Conservation (phyloP, 2,329 filamentous ascomycete species). For the Camillea tinctor region DNA sequence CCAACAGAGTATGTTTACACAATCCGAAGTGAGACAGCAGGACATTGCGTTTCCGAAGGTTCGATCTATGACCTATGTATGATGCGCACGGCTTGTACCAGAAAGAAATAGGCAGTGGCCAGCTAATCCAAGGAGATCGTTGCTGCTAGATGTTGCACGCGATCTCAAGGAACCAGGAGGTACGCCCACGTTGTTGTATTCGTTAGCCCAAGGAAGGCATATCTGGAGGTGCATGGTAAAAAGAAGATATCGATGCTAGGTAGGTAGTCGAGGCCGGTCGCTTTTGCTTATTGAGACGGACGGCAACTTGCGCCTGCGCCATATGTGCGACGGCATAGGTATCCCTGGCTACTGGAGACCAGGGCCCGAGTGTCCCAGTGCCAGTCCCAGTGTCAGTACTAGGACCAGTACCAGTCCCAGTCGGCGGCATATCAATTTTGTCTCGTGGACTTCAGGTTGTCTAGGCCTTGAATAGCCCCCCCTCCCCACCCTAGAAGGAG, state of each 20-base stretch:
- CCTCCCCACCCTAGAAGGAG: not conserved
- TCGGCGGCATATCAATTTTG: not conserved
- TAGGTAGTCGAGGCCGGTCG: not conserved
- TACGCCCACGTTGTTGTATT: not conserved
- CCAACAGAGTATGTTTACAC: not conserved
- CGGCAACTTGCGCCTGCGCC: too few species aligned
- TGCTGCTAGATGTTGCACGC: not conserved
- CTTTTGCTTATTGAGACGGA: not conserved
- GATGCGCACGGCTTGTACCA: not conserved
- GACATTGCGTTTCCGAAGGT: not conserved
- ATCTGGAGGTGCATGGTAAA: not conserved
- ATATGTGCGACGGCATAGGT: not conserved
- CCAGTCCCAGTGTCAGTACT: too few species aligned
- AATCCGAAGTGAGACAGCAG: conserved; percentile 4
- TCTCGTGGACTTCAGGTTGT: not conserved
- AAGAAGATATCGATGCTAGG: not conserved
- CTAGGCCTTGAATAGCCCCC: not conserved
- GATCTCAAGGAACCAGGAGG: not conserved
- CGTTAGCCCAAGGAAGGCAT: not conserved
- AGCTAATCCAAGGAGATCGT: not conserved
- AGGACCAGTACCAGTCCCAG: too few species aligned
- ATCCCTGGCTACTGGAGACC: not conserved
- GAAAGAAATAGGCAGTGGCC: not conserved
- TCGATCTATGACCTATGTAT: not conserved
- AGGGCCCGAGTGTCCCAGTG: not conserved